These are phyloP conservation scores for Lolium perenne DNA, from an alignment of 176 grass and related monocot genomes.

Conservation along the genomic window DNA sequence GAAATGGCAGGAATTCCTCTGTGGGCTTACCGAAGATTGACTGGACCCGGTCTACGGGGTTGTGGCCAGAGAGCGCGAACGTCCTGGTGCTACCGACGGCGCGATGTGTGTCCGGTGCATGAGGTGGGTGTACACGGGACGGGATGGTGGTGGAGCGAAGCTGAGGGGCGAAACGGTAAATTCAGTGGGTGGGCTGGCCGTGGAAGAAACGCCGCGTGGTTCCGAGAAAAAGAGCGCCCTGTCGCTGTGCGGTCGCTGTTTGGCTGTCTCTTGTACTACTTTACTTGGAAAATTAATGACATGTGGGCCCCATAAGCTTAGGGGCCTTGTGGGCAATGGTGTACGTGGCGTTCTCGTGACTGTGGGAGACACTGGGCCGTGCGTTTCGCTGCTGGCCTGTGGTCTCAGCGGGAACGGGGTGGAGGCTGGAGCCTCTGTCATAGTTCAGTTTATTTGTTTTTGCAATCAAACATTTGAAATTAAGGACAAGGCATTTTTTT, in stretches of 20 bases:
- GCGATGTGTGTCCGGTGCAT: neutral
- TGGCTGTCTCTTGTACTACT: conserved; percentile 17
- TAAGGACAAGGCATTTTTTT: too few species aligned
- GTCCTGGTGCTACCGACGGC: neutral
- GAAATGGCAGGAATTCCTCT: neutral
- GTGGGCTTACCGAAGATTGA: neutral
- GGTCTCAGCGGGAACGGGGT: conserved; percentile 6
- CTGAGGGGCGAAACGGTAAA: conserved; percentile 42
- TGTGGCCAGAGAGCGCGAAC: rapidly evolving
- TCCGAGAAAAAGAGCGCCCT: neutral
- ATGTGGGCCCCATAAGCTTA: rapidly evolving
- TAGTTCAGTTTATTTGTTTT: too few species aligned
- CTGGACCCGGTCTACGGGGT: neutral
- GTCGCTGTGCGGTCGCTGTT: conserved; percentile 28
- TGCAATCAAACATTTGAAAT: too few species aligned
- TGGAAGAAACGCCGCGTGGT: conserved; percentile 31
- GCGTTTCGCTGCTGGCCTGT: neutral
- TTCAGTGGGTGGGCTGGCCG: neutral
- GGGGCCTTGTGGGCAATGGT: neutral
- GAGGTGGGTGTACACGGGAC: conserved; percentile 4
- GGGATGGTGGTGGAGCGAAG: neutral
- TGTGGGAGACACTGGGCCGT: neutral
- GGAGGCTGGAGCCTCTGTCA: too few species aligned
- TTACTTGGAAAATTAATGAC: neutral
- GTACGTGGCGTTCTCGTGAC: neutral